Conservation (phyloP, 2,329 filamentous ascomycete species). For the Scytalidium sp. region DNA sequence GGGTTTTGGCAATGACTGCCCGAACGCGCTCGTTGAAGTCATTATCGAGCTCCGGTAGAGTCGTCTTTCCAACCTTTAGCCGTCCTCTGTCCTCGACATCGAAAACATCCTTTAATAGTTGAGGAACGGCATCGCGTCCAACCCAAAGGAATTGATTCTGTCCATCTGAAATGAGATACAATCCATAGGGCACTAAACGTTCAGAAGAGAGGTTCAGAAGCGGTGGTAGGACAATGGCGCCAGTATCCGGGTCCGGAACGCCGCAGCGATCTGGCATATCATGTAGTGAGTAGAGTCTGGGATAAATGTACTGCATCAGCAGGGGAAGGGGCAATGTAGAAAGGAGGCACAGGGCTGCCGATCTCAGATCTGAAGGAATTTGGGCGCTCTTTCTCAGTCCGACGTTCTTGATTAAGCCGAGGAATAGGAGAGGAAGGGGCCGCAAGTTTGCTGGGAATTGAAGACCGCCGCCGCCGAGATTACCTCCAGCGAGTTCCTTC, state of each 20-base stretch:
- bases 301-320: conserved; percentile 90
- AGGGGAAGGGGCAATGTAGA: conserved; percentile 89
- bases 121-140: conserved; percentile 86
- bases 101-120: conserved; percentile 87
- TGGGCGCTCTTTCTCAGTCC: conserved; percentile 89
- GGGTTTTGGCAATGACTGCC: conserved; percentile 86
- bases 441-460: conserved; percentile 93
- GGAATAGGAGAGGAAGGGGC: conserved; percentile 83
- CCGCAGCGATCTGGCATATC: conserved; percentile 97
- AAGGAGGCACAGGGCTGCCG: conserved; percentile 87
- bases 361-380: conserved; percentile 90
- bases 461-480: conserved; percentile 86
- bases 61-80: conserved; percentile 87
- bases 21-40: conserved; percentile 96
- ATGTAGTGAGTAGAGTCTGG: conserved; percentile 79
- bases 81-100: conserved; percentile 79
- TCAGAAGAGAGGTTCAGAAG: conserved; percentile 84
- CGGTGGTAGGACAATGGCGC: conserved; percentile 84
- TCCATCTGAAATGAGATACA: conserved; percentile 96
- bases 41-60: conserved; percentile 82
- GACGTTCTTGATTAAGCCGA: conserved; percentile 94
- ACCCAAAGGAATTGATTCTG: conserved; percentile 98
- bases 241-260: conserved; percentile 78
- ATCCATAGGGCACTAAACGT: conserved; percentile 79
- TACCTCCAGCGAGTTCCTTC: conserved; percentile 93